A percentile compares a stretch with the other conserved stretches of the same genome.
Conservation (phyloP, 2,329 filamentous ascomycete species). For the Leptographium wingfieldii region DNA sequence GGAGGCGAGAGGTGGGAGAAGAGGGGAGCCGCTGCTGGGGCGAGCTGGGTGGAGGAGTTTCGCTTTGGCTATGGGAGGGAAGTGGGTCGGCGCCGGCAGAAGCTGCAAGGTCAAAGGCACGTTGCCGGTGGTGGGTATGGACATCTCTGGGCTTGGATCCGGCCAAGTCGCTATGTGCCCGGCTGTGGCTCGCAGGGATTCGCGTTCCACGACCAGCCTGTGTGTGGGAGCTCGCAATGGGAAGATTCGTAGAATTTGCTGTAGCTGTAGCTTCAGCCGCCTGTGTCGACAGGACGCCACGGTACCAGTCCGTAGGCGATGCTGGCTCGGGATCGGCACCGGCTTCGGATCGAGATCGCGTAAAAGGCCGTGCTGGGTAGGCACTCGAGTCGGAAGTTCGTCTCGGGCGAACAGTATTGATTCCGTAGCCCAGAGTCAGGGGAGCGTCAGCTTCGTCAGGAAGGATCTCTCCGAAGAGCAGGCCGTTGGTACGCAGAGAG, state of each 20-base stretch:
- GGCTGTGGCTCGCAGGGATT: slow-evolving; percentile 21
- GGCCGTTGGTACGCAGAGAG: slow-evolving; percentile 26
- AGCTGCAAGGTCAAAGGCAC: not conserved
- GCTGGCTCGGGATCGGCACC: slow-evolving; percentile 44
- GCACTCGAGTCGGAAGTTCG: slow-evolving; percentile 63
- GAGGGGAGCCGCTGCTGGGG: slow-evolving; percentile 10
- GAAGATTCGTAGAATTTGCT: not conserved
- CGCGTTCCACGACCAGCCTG: not conserved
- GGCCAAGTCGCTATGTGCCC: slow-evolving; percentile 50
- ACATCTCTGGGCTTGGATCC: slow-evolving; percentile 5
- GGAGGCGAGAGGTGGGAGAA: slow-evolving; percentile 23
- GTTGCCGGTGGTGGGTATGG: slow-evolving; percentile 2
- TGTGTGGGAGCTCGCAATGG: not conserved
- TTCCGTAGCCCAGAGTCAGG: slow-evolving; percentile 46
- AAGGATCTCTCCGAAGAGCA: slow-evolving; percentile 65
- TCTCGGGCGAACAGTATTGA: slow-evolving; percentile 35
- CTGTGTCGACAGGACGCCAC: slow-evolving; percentile 16
- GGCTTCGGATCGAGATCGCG: slow-evolving; percentile 39
- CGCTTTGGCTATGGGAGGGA: not conserved
- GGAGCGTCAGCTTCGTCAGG: slow-evolving; percentile 39
- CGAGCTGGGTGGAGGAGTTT: not conserved
- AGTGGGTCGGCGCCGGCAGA: not conserved
- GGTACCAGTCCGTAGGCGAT: slow-evolving; percentile 58
- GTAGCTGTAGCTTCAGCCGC: not conserved
- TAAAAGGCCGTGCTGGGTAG: slow-evolving; percentile 32